Base-by-base conservation (phyloP, 2,329 filamentous ascomycete genomes). In the Pleomassaria siparia region DNA sequence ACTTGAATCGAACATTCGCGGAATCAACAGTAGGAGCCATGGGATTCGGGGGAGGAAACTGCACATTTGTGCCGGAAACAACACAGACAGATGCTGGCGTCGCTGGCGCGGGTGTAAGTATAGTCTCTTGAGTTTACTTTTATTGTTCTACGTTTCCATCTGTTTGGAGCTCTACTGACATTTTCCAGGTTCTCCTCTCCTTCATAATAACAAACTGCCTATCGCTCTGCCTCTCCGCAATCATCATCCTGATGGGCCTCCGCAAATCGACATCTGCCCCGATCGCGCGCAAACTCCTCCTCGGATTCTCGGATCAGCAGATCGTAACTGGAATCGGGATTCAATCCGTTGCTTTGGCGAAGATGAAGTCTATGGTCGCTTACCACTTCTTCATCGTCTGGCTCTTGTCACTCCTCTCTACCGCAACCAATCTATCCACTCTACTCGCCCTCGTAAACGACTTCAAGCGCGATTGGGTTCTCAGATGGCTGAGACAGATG, bases 331-430 rank as follows among this genome's bases (percentile, higher is more conserved):
- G 85, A 32, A 86, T 87, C 62, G 83, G 81, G n/a, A 81, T 88
- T 47, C 84, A 87, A 63, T 76, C 74, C 47, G 76, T 87, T 20
- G 85, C 80, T 0, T 76, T 88, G 1, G 80, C 80, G 4, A 82
- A 83, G 60, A 78, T 81, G 61, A 69, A 76, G 37, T 73, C 73
- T 4, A 78, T 87, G 63, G 76, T 84, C 0, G 78, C 83, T 0
- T 88, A 88, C 63, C 84, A 88, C 68, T 86, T 87, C 72, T 87
- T 87, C 72, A 77, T 87, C 45, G 80, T 87, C 54, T 87, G 84
- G 84, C 84, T 86, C 72, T 72, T 87, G 2, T 82, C 81, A 0
- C 69, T 86, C 11, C 73, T 87, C 7, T 82, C 82, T 13, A 86
- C 82, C 53, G 81, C 82, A 1, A 85, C 84, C 2, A 84, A 87